Evolutionary conservation across 176 grass and related monocot species (phyloP), one percentile per base, ranked within the genome.

Genomic region (Lolium rigidum): DNA sequence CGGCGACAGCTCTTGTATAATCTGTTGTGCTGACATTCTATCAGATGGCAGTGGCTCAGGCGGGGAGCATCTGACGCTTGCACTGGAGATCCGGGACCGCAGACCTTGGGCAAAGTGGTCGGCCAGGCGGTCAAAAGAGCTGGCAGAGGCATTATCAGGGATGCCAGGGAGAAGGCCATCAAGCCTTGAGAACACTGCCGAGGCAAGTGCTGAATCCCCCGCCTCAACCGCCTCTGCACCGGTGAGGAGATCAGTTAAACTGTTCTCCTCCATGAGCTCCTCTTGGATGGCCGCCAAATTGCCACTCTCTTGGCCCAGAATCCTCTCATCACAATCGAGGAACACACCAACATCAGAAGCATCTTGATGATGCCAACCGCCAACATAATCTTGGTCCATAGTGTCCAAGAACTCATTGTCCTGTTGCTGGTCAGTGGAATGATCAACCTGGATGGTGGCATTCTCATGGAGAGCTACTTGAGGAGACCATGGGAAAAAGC

Each of bases 201-300:
- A 77, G 78, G 91, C 88, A n/a, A 90, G 71, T 37, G 66, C 38
- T 56, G 76, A 64, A 84, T 93, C 82, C 16, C 81, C 82, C 8
- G 66, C 55, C 78, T 90, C 88, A 2, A 87, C 85, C 0, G 91
- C 91, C 67, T 90, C 85, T n/a, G 85, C 91, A 56, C 76, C 81
- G 63, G 85, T 80, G 28, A 87, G 79, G 71, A 93, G 91, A 78
- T 90, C 88, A n/a, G 81, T 79, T 55, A 88, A 35, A 63, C 85
- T 90, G 72, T 87, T 77, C 70, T 90, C 88, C 76, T 92, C 84
- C 87, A 89, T 89, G 49, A 87, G 84, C 75, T 89, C 87, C 54
- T 89, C 87, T 74, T 90, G 81, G 50, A 93, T 87, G 25, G 82
- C 70, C 0, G 35, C 77, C 85, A 93, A 79, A 35, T 84, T 84